A percentile compares a stretch with the other conserved stretches of the same genome.
Evolutionary conservation across 306 rosid genomes (phyloP).

Genomic region (Gastrolobium bilobum): DNA sequence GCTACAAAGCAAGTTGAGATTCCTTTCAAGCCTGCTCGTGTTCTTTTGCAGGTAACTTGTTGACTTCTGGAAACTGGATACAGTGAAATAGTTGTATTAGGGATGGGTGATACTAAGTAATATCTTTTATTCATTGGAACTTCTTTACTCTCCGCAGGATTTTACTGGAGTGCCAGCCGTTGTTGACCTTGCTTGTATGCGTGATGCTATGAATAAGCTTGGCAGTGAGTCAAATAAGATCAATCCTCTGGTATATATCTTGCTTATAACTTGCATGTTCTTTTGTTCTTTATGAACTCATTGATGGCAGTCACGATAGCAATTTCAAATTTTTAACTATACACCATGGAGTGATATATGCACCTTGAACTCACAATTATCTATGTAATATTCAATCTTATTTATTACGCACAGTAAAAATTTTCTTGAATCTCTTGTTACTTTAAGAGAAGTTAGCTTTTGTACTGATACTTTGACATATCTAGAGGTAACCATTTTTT

Average conservation of each 20-base stretch:
- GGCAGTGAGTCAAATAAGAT: slow-evolving; percentile 93
- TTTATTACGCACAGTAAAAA: not conserved
- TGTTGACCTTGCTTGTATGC: slow-evolving; percentile 96
- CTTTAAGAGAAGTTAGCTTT: not conserved
- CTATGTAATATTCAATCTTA: slow-evolving; percentile 3
- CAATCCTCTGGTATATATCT: slow-evolving; percentile 80
- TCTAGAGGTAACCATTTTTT: not conserved
- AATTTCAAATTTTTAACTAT: slow-evolving; percentile 21
- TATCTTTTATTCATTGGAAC: slow-evolving; percentile 33
- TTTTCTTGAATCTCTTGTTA: slow-evolving; percentile 7
- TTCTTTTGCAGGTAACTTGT: slow-evolving; percentile 80
- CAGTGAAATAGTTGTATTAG: slow-evolving; percentile 1
- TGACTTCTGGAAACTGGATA: slow-evolving; percentile 21
- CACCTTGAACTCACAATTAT: slow-evolving; percentile 18
- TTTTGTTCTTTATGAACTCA: slow-evolving; percentile 30
- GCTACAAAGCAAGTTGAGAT: slow-evolving; percentile 86
- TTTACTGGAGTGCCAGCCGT: slow-evolving; percentile 96
- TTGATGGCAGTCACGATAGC: slow-evolving; percentile 6
- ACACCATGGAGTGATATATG: not conserved
- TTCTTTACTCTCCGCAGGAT: slow-evolving; percentile 62
- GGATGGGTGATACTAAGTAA: slow-evolving; percentile 10
- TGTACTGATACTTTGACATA: slow-evolving; percentile 20
- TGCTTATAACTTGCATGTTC: slow-evolving; percentile 18
- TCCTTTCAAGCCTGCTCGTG: slow-evolving; percentile 97
- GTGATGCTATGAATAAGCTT: slow-evolving; percentile 95